phyloP scores from a whole-genome alignment of 129 eudicot genomes.

The Escallonia herrerae region DNA sequence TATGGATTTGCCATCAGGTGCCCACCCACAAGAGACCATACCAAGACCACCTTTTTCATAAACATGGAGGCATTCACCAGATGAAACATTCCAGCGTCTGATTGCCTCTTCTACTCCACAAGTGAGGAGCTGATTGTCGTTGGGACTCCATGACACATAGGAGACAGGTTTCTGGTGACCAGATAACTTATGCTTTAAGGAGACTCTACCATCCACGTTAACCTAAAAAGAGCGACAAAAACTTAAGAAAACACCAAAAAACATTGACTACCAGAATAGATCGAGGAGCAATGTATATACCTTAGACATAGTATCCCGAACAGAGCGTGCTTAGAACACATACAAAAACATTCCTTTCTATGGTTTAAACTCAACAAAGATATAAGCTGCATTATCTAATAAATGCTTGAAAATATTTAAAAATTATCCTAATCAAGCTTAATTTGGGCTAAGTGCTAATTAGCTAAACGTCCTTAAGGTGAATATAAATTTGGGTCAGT shows the following conservation, averaged over 20 bases:
- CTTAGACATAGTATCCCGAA: too few species aligned
- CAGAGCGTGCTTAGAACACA: too few species aligned
- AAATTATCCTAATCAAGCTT: too few species aligned
- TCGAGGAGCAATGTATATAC: too few species aligned
- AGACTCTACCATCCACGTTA: conserved; percentile 42
- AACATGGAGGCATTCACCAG: conserved; percentile 77
- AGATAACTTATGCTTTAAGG: conserved; percentile 47
- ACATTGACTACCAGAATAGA: too few species aligned
- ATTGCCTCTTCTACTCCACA: conserved; percentile 80
- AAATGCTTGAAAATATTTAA: too few species aligned
- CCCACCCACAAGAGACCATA: conserved; percentile 77
- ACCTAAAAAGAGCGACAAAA: conserved; percentile 37
- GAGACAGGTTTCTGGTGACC: conserved; percentile 90
- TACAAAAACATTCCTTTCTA: too few species aligned
- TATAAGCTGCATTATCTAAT: too few species aligned
- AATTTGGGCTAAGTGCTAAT: too few species aligned
- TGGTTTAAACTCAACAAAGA: too few species aligned
- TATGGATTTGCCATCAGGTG: conserved; percentile 65
- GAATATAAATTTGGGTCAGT: too few species aligned
- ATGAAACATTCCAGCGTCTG: conserved; percentile 71
- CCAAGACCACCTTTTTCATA: conserved; percentile 67
- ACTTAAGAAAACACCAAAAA: neutral
- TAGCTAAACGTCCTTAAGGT: too few species aligned
- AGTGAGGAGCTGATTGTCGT: conserved; percentile 65
- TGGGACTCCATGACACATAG: conserved; percentile 71